A percentile compares a stretch with the other conserved stretches of the same genome.
phyloP scores from a whole-genome alignment of 352 stramenopile genomes.

The Phytophthora melonis region DNA sequence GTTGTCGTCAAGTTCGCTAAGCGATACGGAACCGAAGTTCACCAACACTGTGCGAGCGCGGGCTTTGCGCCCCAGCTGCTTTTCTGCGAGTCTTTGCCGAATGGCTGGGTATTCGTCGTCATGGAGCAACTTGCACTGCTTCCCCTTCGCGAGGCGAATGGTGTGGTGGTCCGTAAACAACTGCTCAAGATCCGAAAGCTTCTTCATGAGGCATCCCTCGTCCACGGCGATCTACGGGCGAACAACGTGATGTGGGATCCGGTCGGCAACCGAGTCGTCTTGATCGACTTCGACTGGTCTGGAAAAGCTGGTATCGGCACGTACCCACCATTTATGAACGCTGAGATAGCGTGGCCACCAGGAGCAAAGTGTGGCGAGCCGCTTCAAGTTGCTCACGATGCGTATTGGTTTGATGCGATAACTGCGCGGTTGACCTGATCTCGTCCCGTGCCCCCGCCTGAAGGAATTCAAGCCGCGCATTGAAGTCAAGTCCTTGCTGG shows the following conservation, averaged over 20 bases:
- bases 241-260: conserved; percentile 38
- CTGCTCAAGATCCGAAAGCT: conserved; percentile 27
- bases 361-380: conserved; percentile 29
- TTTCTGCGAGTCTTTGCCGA: conserved; percentile 25
- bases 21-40: conserved; percentile 30
- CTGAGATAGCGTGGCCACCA: conserved; percentile 28
- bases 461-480: no score
- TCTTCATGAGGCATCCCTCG: conserved; percentile 14
- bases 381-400: conserved; percentile 21
- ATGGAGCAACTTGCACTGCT: conserved; percentile 31
- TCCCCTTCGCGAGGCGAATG: background rate
- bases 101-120: conserved; percentile 40
- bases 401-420: conserved; percentile 23
- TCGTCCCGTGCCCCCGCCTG: background rate
- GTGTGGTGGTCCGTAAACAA: conserved; percentile 14
- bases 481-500: no score
- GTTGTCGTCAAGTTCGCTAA: conserved; percentile 38
- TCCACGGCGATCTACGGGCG: conserved; percentile 23
- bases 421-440: background rate
- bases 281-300: conserved; percentile 48
- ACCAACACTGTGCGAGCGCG: conserved; percentile 26
- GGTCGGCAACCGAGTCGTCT: conserved; percentile 37
- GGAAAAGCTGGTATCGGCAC: conserved; percentile 29
- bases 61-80: conserved; percentile 31
- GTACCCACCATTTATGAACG: conserved; percentile 43